Evolutionary conservation across 2,329 filamentous ascomycete genomes (phyloP).

Genomic region (Paraphoma chrysanthemicola): DNA sequence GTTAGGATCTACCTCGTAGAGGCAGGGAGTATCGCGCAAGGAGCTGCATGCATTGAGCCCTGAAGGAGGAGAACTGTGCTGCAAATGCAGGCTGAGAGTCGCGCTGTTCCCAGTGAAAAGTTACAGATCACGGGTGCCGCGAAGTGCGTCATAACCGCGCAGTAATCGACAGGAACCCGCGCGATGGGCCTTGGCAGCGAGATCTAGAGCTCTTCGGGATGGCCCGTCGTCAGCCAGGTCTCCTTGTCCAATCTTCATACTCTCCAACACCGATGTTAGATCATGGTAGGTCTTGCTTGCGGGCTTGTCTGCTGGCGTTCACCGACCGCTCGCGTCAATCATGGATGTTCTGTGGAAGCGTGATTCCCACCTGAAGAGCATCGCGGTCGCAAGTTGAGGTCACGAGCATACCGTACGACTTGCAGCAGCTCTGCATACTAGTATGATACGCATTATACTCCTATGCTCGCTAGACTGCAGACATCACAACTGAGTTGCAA

Average conservation of each 20-base stretch:
- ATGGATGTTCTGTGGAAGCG: too few relatives aligned
- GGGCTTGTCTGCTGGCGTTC: background rate
- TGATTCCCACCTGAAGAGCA: too few relatives aligned
- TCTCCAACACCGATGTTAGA: background rate
- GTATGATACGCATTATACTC: background rate
- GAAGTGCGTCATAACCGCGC: constrained; percentile 5
- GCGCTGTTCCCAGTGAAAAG: constrained; percentile 2
- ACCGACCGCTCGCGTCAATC: background rate
- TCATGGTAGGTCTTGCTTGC: background rate
- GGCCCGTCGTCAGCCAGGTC: background rate
- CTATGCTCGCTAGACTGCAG: too few relatives aligned
- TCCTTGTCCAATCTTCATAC: background rate
- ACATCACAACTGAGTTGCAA: background rate
- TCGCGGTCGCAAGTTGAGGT: background rate
- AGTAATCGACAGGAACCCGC: background rate
- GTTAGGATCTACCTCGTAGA: constrained; percentile 30
- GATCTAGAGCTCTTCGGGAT: background rate
- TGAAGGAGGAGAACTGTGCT: background rate
- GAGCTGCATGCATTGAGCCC: constrained; percentile 18
- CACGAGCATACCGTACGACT: background rate
- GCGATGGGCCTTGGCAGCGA: background rate
- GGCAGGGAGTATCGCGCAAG: constrained; percentile 9
- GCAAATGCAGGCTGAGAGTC: background rate
- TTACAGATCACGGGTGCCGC: background rate
- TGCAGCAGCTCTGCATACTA: background rate